phyloP scores from a whole-genome alignment of 371 early-diverging fungal species.

The Mortierella sp. region DNA sequence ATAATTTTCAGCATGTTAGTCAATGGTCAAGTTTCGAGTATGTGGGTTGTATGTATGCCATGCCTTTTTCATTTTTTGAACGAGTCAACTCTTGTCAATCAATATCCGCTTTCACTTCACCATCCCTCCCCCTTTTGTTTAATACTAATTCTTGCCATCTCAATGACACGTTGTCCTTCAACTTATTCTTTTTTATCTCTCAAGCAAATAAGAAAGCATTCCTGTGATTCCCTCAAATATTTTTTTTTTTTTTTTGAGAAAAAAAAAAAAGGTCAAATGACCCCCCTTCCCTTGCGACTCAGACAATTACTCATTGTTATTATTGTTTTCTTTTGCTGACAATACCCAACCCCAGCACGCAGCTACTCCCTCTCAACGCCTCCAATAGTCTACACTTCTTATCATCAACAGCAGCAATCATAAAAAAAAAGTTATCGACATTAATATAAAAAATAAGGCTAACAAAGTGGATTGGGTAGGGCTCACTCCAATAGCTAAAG shows the following conservation, averaged over 20 bases:
- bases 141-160: not conserved
- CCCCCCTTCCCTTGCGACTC: not conserved
- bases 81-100: not conserved
- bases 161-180: constrained; percentile 17
- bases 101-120: not conserved
- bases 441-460: not conserved
- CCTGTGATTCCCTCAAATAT: not conserved
- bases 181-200: not conserved
- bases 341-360: not conserved
- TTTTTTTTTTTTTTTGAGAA: constrained; percentile 7
- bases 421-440: not conserved
- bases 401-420: not conserved
- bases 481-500: constrained; percentile 13
- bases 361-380: not conserved
- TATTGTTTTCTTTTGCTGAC: not conserved
- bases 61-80: not conserved
- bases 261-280: constrained; percentile 20
- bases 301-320: not conserved
- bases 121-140: not conserved
- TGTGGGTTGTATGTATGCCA: too few species aligned
- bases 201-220: not conserved
- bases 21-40: not conserved
- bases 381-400: too few species aligned
- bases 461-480: not conserved
- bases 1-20: constrained; percentile 7